Evolutionary conservation across 768 basidiomycete genomes (phyloP), one percentile per base, ranked within the genome.

Genomic region (Lyophyllum shimeji): DNA sequence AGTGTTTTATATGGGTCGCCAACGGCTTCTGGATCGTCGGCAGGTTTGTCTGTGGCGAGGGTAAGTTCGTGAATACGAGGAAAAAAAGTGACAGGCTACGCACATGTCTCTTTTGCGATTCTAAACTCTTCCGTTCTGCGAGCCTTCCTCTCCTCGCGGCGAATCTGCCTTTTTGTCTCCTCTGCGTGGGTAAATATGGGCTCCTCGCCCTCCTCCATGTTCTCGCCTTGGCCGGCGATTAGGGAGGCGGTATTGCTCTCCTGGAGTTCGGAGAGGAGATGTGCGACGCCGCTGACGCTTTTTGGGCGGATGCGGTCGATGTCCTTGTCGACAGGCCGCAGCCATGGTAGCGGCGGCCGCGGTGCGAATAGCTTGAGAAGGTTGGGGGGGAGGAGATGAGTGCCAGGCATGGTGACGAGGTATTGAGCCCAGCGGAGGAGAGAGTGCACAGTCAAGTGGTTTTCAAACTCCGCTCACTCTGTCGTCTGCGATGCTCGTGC

Each of bases 1-100:
- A 99, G 78, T 0, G 97, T 98, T 71, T 98, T 98, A 77, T 98
- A 99, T 3, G 97, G 97, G 67, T 99, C 97, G 2, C 97, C 97
- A 40, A 89, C 79, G 29, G 94, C 95, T 67, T 96, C 86, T 12
- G 87, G 53, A 65, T 99, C 95, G 52, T 96, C 95, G 18, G 89
- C 81, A 8, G 97, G 97, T 69, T 95, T 93, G 74, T 95, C 96
- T 98, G 64, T 20, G 27, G 60, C 56, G 50, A 51, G 59, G 61
- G 51, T 37, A 49, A 60, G 47, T 60, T 51, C 50, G 43, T 42
- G 31, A 45, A 39, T 58, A 42, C 33, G 21, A 15, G 33, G 47
- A n/a, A 15, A 51, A n/a, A 23, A 33, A 34, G 44, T 45, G 24
- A n/a, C 11, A 13, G 50, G 21, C 44, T 15, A 81, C 90, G 54